A percentile compares a stretch with the other conserved stretches of the same genome.
Evolutionary conservation across 192 early-diverging fungal species (phyloP).

Genomic region (Umbelopsis sp.): DNA sequence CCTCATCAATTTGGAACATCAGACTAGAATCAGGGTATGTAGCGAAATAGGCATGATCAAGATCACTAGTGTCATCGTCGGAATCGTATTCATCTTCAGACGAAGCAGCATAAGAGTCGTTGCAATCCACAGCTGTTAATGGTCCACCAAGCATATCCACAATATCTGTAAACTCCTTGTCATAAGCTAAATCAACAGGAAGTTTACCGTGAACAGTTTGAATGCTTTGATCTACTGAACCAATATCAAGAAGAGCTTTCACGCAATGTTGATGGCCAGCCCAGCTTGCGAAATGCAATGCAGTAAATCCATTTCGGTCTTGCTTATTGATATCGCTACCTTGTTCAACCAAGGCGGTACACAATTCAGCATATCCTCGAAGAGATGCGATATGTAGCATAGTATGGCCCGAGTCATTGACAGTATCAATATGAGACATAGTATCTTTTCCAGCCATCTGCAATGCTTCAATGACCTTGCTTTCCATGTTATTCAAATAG

Average conservation of each 20-base stretch:
- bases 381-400: slow-evolving; percentile 58
- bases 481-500: not conserved
- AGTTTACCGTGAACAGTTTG: slow-evolving; percentile 8
- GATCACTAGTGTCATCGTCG: not conserved
- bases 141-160: slow-evolving; percentile 1
- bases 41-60: not conserved
- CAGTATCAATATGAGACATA: slow-evolving; percentile 11
- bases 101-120: slow-evolving; percentile 12
- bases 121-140: not conserved
- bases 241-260: slow-evolving; percentile 41
- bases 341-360: slow-evolving; percentile 33
- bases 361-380: slow-evolving; percentile 49
- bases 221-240: not conserved
- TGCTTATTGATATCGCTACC: slow-evolving; percentile 40
- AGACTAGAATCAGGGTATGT: too few species aligned
- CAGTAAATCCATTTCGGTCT: slow-evolving; percentile 59
- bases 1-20: too few species aligned
- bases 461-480: slow-evolving; percentile 28
- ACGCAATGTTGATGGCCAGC: slow-evolving; percentile 50
- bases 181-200: slow-evolving; percentile 14
- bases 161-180: not conserved
- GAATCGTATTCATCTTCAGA: slow-evolving; percentile 20
- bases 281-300: slow-evolving; percentile 63
- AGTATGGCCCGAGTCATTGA: slow-evolving; percentile 34
- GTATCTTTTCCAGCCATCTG: slow-evolving; percentile 27